Evolutionary conservation across 2,329 filamentous ascomycete genomes (phyloP).

Genomic region (Verticillium dahliae): DNA sequence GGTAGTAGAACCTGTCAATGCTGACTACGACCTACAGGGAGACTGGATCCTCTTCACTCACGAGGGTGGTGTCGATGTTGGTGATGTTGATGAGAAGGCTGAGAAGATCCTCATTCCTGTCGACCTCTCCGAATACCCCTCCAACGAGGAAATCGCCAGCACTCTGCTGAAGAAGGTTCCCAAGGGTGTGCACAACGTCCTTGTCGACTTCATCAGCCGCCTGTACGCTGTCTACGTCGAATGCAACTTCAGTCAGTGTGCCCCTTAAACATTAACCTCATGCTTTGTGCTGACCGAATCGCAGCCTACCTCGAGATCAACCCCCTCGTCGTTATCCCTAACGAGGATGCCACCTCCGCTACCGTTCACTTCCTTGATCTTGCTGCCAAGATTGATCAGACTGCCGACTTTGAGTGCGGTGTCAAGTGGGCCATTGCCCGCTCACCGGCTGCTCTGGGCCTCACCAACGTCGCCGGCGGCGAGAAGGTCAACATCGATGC

Average conservation of each 20-base stretch:
- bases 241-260: slow-evolving; percentile 74
- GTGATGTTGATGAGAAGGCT: slow-evolving; percentile 97
- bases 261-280: not conserved
- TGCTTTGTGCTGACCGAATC: not conserved
- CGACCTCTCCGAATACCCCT: slow-evolving; percentile 89
- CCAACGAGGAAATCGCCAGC: slow-evolving; percentile 85
- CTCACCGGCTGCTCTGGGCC: slow-evolving; percentile 79
- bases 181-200: slow-evolving; percentile 91
- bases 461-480: slow-evolving; percentile 61
- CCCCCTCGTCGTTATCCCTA: slow-evolving; percentile 95
- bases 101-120: slow-evolving; percentile 98
- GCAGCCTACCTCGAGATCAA: slow-evolving; percentile 95
- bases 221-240: slow-evolving; percentile 99
- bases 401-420: slow-evolving; percentile 98
- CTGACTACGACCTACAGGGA: slow-evolving; percentile 51
- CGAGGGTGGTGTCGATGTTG: slow-evolving; percentile 98
- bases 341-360: slow-evolving; percentile 83
- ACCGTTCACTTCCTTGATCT: slow-evolving; percentile 97
- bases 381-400: slow-evolving; percentile 98
- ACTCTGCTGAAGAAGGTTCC: slow-evolving; percentile 89
- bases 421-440: slow-evolving; percentile 98
- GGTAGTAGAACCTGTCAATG: not conserved
- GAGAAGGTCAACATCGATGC: slow-evolving; percentile 88
- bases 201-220: slow-evolving; percentile 98
- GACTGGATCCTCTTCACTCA: slow-evolving; percentile 99